phyloP scores from a whole-genome alignment of 257 asterid genomes.

The Dorcoceras hygrometricum region DNA sequence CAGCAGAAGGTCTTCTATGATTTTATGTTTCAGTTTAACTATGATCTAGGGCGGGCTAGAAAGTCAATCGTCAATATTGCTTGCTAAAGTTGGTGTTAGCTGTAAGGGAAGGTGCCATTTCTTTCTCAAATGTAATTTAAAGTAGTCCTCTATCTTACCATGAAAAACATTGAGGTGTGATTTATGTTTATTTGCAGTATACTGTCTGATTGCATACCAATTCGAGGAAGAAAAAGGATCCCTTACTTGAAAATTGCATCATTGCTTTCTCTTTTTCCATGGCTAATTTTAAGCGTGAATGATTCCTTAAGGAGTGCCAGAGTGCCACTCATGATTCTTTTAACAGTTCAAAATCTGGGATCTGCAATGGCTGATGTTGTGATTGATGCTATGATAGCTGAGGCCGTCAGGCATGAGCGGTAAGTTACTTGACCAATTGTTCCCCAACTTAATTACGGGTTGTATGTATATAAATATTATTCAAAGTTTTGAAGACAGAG shows the following conservation, averaged over 20 bases:
- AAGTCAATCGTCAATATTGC: background rate
- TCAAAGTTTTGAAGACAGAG: slow-evolving; percentile 1
- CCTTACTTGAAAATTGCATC: slow-evolving; percentile 82
- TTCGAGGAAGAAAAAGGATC: slow-evolving; percentile 76
- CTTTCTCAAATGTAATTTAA: background rate
- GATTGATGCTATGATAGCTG: slow-evolving; percentile 98
- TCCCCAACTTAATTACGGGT: background rate
- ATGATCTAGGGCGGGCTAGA: background rate
- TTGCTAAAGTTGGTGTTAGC: slow-evolving; percentile 12
- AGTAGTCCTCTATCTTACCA: background rate
- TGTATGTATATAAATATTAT: slow-evolving; percentile 1
- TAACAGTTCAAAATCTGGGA: slow-evolving; percentile 87
- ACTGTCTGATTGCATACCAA: slow-evolving; percentile 86
- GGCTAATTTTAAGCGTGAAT: slow-evolving; percentile 63
- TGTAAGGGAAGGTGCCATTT: slow-evolving; percentile 2
- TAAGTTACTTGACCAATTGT: slow-evolving; percentile 30
- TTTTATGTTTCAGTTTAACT: slow-evolving; percentile 8
- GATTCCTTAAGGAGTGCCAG: slow-evolving; percentile 56
- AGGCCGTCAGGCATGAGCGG: slow-evolving; percentile 89
- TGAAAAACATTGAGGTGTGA: slow-evolving; percentile 12
- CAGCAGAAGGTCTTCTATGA: slow-evolving; percentile 2
- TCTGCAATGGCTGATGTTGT: slow-evolving; percentile 99
- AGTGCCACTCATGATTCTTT: slow-evolving; percentile 68
- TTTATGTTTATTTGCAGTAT: slow-evolving; percentile 55
- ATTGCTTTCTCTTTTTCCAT: slow-evolving; percentile 77